Percentiles rank a stretch among this genome's conserved stretches.
Evolutionary conservation across 306 rosid genomes (phyloP).

Genomic region (Ceratonia siliqua): DNA sequence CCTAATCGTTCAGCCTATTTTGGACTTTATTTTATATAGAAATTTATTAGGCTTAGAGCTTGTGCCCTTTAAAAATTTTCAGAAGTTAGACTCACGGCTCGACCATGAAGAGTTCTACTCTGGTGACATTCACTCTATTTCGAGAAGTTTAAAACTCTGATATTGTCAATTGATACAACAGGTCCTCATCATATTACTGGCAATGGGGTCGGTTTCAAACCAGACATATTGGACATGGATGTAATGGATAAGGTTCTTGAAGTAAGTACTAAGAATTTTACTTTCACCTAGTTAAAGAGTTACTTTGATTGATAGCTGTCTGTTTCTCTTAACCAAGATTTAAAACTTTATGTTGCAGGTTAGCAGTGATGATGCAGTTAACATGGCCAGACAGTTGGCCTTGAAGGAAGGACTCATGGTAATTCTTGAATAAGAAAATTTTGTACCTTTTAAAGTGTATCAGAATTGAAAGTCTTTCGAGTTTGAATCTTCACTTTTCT

Average conservation of each 20-base stretch:
- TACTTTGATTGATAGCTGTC: neutral
- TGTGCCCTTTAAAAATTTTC: too few species aligned
- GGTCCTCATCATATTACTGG: constrained; percentile 95
- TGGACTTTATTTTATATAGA: too few species aligned
- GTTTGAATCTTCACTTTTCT: constrained; percentile 6
- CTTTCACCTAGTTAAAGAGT: neutral
- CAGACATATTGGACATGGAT: constrained; percentile 95
- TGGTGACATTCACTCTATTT: too few species aligned
- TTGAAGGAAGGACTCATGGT: constrained; percentile 94
- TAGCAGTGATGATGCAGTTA: constrained; percentile 87
- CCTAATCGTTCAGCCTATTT: too few species aligned
- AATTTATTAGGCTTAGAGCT: too few species aligned
- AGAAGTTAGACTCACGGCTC: too few species aligned
- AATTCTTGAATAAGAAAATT: constrained; percentile 34
- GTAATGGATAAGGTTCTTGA: constrained; percentile 90
- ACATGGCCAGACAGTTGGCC: constrained; percentile 91
- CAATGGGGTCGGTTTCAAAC: constrained; percentile 93
- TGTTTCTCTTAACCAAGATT: constrained; percentile 28
- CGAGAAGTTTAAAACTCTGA: constrained; percentile 23
- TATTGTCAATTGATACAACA: constrained; percentile 40
- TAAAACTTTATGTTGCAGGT: constrained; percentile 53
- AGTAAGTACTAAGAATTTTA: constrained; percentile 47
- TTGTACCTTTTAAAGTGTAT: neutral
- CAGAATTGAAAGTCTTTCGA: neutral
- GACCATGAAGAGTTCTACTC: too few species aligned